Percentiles rank a stretch among this genome's conserved stretches.
Conservation (phyloP, 257 asterid species). For the Fraxinus pennsylvanica region DNA sequence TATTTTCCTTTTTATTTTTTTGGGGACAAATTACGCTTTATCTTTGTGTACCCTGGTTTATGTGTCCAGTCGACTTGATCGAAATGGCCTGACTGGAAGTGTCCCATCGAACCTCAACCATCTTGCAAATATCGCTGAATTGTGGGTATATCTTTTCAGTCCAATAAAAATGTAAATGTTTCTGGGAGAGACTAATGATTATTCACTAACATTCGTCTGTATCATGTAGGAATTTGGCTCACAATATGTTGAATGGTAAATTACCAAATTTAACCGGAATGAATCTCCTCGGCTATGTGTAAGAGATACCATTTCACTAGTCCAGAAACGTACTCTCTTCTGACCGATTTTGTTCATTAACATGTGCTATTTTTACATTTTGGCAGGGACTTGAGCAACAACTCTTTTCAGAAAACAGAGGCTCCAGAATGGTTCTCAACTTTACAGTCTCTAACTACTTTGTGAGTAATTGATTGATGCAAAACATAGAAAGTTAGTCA, state of each 20-base stretch:
- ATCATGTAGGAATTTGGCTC: constrained; percentile 73
- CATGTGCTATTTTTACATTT: constrained; percentile 9
- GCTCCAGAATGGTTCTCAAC: constrained; percentile 82
- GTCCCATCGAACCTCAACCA: constrained; percentile 69
- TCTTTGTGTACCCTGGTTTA: neutral
- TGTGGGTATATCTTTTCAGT: constrained; percentile 53
- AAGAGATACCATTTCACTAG: constrained; percentile 26
- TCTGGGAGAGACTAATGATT: neutral
- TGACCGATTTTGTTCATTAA: neutral
- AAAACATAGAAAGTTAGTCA: neutral
- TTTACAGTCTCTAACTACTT: constrained; percentile 69
- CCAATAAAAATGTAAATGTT: neutral
- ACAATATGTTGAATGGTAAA: constrained; percentile 66
- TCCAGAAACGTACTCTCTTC: neutral
- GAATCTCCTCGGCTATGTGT: constrained; percentile 82
- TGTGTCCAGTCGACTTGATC: constrained; percentile 76
- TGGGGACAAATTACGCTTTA: neutral
- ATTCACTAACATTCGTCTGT: constrained; percentile 4
- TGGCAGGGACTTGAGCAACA: constrained; percentile 87
- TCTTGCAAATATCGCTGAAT: constrained; percentile 65
- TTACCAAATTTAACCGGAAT: constrained; percentile 77
- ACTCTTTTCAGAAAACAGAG: constrained; percentile 63
- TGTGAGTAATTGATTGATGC: constrained; percentile 42
- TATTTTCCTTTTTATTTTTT: constrained; percentile 8
- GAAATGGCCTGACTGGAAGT: constrained; percentile 58